Evolutionary conservation across 2,329 filamentous ascomycete genomes (phyloP).

Genomic region (Ciborinia camelliae): DNA sequence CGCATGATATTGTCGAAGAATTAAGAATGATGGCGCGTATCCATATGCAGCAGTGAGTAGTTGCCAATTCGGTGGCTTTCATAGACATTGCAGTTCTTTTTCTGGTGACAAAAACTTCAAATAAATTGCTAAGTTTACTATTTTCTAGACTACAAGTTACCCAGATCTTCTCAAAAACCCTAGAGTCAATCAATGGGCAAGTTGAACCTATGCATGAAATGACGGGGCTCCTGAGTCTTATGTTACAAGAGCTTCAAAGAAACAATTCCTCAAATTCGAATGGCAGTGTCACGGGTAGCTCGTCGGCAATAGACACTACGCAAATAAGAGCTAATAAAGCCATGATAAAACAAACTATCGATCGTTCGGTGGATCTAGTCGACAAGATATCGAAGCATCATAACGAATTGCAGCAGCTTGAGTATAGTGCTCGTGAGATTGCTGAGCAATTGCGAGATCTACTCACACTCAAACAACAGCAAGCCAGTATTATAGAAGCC

Average conservation of each 20-base stretch:
- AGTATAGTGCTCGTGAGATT: not conserved
- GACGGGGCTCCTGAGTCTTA: not conserved
- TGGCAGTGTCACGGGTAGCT: too few species aligned
- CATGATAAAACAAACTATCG: not conserved
- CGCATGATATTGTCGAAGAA: constrained; percentile 47
- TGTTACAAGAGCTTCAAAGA: not conserved
- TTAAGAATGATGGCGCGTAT: constrained; percentile 45
- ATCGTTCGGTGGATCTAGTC: not conserved
- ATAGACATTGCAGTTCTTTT: not conserved
- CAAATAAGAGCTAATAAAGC: not conserved
- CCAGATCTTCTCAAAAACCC: constrained; percentile 15
- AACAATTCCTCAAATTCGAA: not conserved
- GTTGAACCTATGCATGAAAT: constrained; percentile 2
- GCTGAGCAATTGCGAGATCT: constrained; percentile 35
- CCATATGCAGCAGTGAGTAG: constrained; percentile 32
- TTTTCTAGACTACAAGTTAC: constrained; percentile 19
- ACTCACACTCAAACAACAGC: constrained; percentile 46
- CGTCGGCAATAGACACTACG: not conserved
- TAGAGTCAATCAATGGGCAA: not conserved
- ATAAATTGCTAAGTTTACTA: not conserved
- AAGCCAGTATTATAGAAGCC: constrained; percentile 45
- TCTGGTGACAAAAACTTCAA: not conserved
- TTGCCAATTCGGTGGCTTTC: not conserved
- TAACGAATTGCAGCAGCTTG: constrained; percentile 1
- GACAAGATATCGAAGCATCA: not conserved